These are phyloP conservation scores for Hypholoma sublateritium DNA, from an alignment of 768 basidiomycete species.

Conservation along the genomic window DNA sequence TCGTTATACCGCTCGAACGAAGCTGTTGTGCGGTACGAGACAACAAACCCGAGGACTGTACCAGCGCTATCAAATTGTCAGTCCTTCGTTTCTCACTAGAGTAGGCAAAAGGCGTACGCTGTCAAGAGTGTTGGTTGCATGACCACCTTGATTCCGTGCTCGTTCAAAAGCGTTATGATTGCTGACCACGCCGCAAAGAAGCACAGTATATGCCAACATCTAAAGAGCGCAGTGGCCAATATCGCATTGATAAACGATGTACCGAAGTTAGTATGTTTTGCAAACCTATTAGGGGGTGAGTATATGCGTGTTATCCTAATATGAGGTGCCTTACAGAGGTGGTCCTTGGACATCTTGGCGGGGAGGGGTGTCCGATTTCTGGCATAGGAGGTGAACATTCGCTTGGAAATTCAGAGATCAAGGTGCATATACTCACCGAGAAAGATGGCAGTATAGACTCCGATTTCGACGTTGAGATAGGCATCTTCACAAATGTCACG, in stretches of 20 bases:
- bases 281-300: slow-evolving; percentile 26
- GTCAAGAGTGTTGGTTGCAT: slow-evolving; percentile 62
- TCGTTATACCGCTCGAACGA: slow-evolving; percentile 80
- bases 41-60: slow-evolving; percentile 74
- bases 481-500: background rate
- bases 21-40: slow-evolving; percentile 70
- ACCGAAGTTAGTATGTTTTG: slow-evolving; percentile 33
- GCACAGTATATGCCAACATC: slow-evolving; percentile 68
- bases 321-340: background rate
- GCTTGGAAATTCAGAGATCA: background rate
- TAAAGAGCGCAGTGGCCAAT: slow-evolving; percentile 44
- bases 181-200: slow-evolving; percentile 68
- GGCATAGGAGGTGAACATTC: background rate
- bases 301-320: background rate
- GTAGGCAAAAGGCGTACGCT: slow-evolving; percentile 45
- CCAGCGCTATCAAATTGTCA: slow-evolving; percentile 33
- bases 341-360: slow-evolving; percentile 14
- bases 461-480: background rate
- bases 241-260: slow-evolving; percentile 36
- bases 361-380: slow-evolving; percentile 29
- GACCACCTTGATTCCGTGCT: slow-evolving; percentile 38
- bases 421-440: slow-evolving; percentile 15
- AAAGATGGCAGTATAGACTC: slow-evolving; percentile 4
- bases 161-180: slow-evolving; percentile 51
- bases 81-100: background rate